Conservation (phyloP, 1,139 yeast species). For the Lizanozyma gosingica region DNA sequence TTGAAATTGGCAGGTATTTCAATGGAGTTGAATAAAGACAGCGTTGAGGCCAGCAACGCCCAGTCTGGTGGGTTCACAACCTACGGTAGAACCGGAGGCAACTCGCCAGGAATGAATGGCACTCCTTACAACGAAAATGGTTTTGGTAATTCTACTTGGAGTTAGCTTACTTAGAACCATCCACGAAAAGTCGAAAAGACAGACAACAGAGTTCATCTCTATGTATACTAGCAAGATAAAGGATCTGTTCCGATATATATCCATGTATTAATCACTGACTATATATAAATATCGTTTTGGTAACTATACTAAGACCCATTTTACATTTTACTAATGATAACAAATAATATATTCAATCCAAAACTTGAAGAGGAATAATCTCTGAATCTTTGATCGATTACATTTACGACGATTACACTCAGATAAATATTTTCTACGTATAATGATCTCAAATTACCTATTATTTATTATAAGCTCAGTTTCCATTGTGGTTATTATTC, state of each 20-base stretch:
- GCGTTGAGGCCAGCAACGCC: conserved; percentile 39
- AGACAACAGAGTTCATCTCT: neutral
- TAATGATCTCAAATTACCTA: conserved; percentile 1
- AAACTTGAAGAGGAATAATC: too few species aligned
- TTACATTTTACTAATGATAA: too few species aligned
- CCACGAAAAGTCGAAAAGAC: too few species aligned
- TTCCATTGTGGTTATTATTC: conserved; percentile 31
- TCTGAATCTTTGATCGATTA: too few species aligned
- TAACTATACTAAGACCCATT: too few species aligned
- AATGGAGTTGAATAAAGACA: conserved; percentile 63
- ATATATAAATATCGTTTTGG: too few species aligned
- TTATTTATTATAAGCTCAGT: conserved; percentile 2
- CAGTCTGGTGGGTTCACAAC: conserved; percentile 39
- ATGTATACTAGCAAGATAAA: neutral
- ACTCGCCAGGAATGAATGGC: conserved; percentile 29
- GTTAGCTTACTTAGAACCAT: too few species aligned
- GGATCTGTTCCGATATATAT: conserved; percentile 1
- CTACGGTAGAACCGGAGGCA: conserved; percentile 40
- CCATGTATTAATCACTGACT: too few species aligned
- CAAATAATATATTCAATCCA: too few species aligned
- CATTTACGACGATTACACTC: too few species aligned
- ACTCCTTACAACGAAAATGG: conserved; percentile 38
- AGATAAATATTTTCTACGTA: too few species aligned
- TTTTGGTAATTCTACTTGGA: conserved; percentile 28
- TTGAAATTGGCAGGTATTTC: conserved; percentile 86